Conservation (phyloP, 768 basidiomycete species). For the Paxillus involutus region DNA sequence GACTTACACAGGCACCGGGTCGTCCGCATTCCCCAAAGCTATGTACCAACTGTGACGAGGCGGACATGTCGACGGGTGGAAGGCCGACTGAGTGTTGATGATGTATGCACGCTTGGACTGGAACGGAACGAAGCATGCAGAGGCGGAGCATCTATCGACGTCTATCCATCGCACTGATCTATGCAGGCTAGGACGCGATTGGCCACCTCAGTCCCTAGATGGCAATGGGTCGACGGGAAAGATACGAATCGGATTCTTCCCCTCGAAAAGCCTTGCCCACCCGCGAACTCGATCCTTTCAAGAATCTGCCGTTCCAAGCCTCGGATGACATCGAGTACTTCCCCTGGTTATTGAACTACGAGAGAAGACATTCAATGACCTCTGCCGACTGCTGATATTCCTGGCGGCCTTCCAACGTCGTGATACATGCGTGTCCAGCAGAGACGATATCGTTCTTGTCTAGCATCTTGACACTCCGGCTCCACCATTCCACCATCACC, state of each 20-base stretch:
- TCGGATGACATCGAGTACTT: conserved; percentile 5
- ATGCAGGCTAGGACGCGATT: not conserved
- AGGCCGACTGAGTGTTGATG: no score
- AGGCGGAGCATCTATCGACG: no score
- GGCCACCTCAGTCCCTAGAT: not conserved
- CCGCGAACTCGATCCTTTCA: conserved; percentile 1
- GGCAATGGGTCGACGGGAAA: conserved; percentile 7
- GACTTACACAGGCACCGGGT: no score
- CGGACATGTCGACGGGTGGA: no score
- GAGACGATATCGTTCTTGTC: conserved; percentile 3
- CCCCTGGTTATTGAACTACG: no score
- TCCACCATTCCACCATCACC: conserved; percentile 22
- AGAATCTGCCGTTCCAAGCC: not conserved
- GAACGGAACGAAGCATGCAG: no score
- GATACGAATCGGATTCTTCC: conserved; percentile 2
- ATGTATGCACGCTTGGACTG: no score
- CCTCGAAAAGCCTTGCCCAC: not conserved
- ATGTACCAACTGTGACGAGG: no score
- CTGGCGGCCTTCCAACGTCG: not conserved
- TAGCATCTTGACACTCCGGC: conserved; percentile 6
- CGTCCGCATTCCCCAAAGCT: no score
- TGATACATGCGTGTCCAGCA: conserved; percentile 16
- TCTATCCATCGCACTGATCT: no score
- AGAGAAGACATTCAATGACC: conserved; percentile 10
- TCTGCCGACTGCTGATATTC: conserved; percentile 26